A percentile compares a stretch with the other conserved stretches of the same genome.
Conservation (phyloP, 179 eudicot species). For the Actinidia chinensis region DNA sequence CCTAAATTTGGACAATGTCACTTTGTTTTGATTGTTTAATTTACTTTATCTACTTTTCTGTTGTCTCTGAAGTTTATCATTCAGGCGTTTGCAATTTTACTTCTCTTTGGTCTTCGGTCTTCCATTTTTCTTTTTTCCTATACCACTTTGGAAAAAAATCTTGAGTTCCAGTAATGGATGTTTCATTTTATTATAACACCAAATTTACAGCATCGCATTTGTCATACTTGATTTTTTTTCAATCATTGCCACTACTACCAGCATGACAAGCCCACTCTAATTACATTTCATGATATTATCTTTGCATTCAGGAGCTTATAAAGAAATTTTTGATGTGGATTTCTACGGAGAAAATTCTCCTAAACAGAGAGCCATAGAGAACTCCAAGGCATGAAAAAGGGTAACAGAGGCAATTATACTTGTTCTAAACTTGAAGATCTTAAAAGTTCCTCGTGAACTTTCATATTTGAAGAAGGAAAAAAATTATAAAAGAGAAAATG, state of each 20-base stretch:
- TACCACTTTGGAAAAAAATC: not conserved
- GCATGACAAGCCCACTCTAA: not conserved
- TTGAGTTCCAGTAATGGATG: not conserved
- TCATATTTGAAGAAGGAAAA: not conserved
- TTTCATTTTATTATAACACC: not conserved
- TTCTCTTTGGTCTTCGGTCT: too few species aligned
- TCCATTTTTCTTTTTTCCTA: too few species aligned
- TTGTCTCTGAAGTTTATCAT: too few species aligned
- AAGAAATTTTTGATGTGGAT: not conserved
- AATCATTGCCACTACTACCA: not conserved
- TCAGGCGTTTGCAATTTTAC: too few species aligned
- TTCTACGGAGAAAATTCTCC: not conserved
- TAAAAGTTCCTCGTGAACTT: not conserved
- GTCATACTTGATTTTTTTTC: not conserved
- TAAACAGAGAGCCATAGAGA: not conserved
- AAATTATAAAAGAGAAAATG: not conserved
- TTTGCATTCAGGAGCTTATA: not conserved
- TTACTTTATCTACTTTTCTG: too few species aligned
- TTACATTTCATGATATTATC: not conserved
- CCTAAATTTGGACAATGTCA: too few species aligned
- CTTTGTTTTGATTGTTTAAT: too few species aligned
- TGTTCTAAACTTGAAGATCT: not conserved
- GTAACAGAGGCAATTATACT: not conserved
- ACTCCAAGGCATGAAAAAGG: not conserved
- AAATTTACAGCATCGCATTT: not conserved